Evolutionary conservation across 192 early-diverging fungal species (phyloP).

Genomic region (Coemansia reversa): DNA sequence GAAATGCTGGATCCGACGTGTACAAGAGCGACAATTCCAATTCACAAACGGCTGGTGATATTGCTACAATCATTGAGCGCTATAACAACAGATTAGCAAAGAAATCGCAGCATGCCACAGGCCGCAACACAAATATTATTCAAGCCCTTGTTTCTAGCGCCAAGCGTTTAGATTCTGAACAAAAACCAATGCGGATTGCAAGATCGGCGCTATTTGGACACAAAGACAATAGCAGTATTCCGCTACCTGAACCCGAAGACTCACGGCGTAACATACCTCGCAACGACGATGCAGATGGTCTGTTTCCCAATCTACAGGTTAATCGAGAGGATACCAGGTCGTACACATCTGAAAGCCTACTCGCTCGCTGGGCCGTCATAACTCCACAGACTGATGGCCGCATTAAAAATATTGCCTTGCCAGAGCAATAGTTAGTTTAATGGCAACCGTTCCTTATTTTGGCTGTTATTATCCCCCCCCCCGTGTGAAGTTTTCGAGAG

Average conservation of each 20-base stretch:
- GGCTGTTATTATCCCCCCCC: no score
- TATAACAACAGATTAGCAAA: constrained; percentile 23
- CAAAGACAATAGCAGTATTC: constrained; percentile 25
- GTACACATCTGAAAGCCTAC: constrained; percentile 40
- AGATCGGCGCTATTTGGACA: constrained; percentile 44
- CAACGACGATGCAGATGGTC: constrained; percentile 37
- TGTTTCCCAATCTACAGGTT: constrained; percentile 36
- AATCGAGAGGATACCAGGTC: constrained; percentile 35
- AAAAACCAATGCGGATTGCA: constrained; percentile 34
- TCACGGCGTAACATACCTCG: constrained; percentile 18
- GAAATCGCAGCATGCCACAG: constrained; percentile 16
- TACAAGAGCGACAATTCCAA: not conserved
- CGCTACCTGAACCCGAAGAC: constrained; percentile 12
- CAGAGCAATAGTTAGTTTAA: no score
- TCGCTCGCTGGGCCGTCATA: constrained; percentile 60
- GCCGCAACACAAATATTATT: constrained; percentile 15
- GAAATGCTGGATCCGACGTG: not conserved
- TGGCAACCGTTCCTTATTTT: no score
- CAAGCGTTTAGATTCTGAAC: constrained; percentile 23
- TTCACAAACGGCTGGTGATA: constrained; percentile 8
- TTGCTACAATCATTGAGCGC: constrained; percentile 23
- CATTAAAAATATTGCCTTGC: constrained; percentile 36
- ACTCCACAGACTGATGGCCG: constrained; percentile 57
- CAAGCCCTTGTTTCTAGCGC: constrained; percentile 32
- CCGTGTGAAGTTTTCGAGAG: no score